phyloP scores from a whole-genome alignment of 192 early-diverging fungal species.

The Podila verticillata region DNA sequence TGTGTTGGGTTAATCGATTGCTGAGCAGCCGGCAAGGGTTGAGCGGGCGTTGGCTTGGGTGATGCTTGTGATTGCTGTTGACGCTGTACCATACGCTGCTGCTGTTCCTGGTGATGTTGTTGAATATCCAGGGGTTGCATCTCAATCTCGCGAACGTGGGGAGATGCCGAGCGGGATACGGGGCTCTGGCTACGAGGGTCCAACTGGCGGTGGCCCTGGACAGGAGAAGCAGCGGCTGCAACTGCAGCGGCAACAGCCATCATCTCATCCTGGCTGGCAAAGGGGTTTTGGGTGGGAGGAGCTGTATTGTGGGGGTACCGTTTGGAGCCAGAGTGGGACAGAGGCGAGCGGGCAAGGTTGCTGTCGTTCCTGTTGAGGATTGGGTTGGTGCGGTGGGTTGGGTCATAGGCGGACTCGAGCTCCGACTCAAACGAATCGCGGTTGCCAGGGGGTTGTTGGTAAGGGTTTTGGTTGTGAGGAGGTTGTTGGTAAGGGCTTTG shows the following conservation, averaged over 20 bases:
- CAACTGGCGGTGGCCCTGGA: slow-evolving; percentile 11
- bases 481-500: slow-evolving; percentile 16
- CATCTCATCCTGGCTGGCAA: slow-evolving; percentile 14
- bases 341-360: neutral
- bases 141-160: slow-evolving; percentile 34
- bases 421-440: slow-evolving; percentile 39
- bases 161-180: slow-evolving; percentile 1
- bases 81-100: slow-evolving; percentile 7
- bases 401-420: slow-evolving; percentile 32
- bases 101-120: slow-evolving; percentile 34
- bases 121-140: slow-evolving; percentile 42
- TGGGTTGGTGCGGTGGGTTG: neutral
- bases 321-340: slow-evolving; percentile 18
- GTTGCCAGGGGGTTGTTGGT: slow-evolving; percentile 5
- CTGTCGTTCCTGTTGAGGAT: neutral
- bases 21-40: slow-evolving; percentile 32
- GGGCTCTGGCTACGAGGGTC: slow-evolving; percentile 5
- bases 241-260: slow-evolving; percentile 29
- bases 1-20: slow-evolving; percentile 35
- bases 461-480: slow-evolving; percentile 8
- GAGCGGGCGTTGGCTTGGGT: slow-evolving; percentile 17
- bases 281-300: slow-evolving; percentile 18
- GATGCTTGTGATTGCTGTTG: neutral
- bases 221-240: slow-evolving; percentile 19
- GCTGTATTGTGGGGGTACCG: slow-evolving; percentile 24